Evolutionary conservation across 2,329 filamentous ascomycete genomes (phyloP), one percentile per base, ranked within the genome.

Genomic region (Aspergillus tanneri): DNA sequence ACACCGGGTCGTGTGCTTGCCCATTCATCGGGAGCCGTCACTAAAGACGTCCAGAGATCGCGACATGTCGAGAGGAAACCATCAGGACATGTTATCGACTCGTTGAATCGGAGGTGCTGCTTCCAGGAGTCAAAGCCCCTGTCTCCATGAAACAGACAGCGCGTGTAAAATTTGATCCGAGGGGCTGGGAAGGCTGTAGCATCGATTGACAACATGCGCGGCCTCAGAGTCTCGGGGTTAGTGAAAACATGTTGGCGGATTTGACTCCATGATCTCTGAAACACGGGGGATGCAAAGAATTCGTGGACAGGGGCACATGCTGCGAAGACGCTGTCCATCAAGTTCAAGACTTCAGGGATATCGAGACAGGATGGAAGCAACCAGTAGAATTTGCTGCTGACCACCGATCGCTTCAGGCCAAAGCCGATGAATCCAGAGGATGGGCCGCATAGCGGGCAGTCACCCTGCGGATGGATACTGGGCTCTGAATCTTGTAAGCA

Each of bases 191-290:
- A 43, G 16, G 21, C 34, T 7, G 40, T 43, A 9, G 40, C 27
- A n/a, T 43, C 40, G 28, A 43, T 34, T 10, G 40, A 43, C 3
- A 43, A 18, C 19, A 43, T 34, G 9, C 27, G 40, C 4, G 40
- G 40, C 11, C 34, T 25, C 12, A 43, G 27, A 11, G 34, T 22
- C 10, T 10, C 18, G 6, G 14, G 24, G 27, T 43, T n/a, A 12
- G 4, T 10, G 11, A 6, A 21, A 19, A 38, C 22, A 38, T 38
- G 19, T 24, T 22, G 18, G 7, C 8, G 19, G 4, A 24, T 23
- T 38, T 7, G 35, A 2, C 35, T n/a, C n/a, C n/a, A n/a, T n/a
- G n/a, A n/a, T n/a, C n/a, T n/a, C n/a, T n/a, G n/a, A n/a, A n/a
- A n/a, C n/a, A n/a, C n/a, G n/a, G n/a, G n/a, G n/a, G n/a, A n/a